Base-by-base conservation (phyloP, 768 basidiomycete genomes). In the Dioszegia hungarica region DNA sequence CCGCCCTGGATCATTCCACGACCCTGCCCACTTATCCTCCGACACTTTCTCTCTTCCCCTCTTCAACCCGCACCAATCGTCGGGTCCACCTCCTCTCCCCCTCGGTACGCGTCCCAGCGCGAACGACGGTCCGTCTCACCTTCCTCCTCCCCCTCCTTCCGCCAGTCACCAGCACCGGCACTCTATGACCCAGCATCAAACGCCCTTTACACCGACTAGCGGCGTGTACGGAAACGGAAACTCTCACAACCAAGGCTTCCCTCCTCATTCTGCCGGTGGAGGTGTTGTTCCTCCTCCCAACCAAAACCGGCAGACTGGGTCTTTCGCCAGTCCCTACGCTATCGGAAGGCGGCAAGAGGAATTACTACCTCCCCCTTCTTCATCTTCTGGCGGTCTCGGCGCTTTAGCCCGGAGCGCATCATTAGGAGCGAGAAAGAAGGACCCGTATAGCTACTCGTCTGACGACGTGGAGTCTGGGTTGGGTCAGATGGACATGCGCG, bases 401-500 rank as follows among this genome's bases (percentile, higher is more conserved):
- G 63, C 67, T 8, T 46, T 75, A 6, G 74, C 67, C 1, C 45
- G 74, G 27, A 73, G 72, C 39, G 70, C 74, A 14, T 70, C 67
- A 24, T 54, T 75, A 20, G 73, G 73, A 4, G 57, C 64, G 15
- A 64, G 70, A 41, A 70, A 64, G 56, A 73, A 73, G 49, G 70
- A 73, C 39, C 68, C 71, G n/a, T 73, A 67, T 36, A 60, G 66
- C 2, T 69, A 73, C 57, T 52, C 61, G n/a, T 64, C 68, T 19
- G 74, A 73, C 40, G 74, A 75, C 36, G 72, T 75, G 11, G 74
- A 75, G 51, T 62, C 62, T 39, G 74, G 74, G 0, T 41, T 75
- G 31, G 72, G 69, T 1, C 59, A 65, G 39, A 67, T 70, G 68
- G 68, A 73, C 22, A 63, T 67, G 54, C 45, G 59, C 19, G 59